Base-by-base conservation (phyloP, 2,329 filamentous ascomycete species). In the Mycogone perniciosa region DNA sequence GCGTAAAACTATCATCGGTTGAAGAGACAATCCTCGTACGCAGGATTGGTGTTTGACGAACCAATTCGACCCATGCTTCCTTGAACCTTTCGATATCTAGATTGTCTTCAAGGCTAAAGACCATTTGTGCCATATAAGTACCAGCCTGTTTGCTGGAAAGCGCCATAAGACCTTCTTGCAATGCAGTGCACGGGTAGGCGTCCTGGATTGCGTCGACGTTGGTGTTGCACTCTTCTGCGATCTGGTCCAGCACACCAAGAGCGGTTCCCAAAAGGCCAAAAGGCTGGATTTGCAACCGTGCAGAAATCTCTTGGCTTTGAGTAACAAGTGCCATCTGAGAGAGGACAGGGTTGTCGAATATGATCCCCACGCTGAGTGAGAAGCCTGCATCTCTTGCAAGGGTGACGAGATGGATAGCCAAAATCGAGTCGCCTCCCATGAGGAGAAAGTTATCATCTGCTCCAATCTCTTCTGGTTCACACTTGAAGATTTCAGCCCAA, bases 391-490 rank as follows among this genome's bases (percentile, higher is more conserved):
- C 57, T 31, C 63, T 59, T 13, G 61, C 62, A 26, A 60, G 51
- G 11, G 75, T 71, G 5, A 65, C 65, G 30, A 71, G 60, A 2
- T 61, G 59, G 63, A 73, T 73, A 13, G 70, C 68, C 0, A 56
- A 58, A 27, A 73, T 69, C 6, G 70, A 72, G 46, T 73, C 70
- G 6, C 71, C 71, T 5, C 70, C 70, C 4, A 71, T 56, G 13
- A 59, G 57, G 44, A 72, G 62, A 55, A 73, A 73, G 56, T 60
- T 62, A 52, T 65, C 62, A 7, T 65, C 59, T 2, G 59, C 47
- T 10, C 59, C 56, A 51, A 72, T 60, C 5, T 63, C 60, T 1
- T 60, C 59, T 0, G 62, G 49, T 0, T 64, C 60, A 13, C 71
- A 53, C 46, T 68, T 66, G 13, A 76, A 60, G 0, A 73, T 64